Base-by-base conservation (phyloP, 306 rosid species). In the Glycine tomentella region DNA sequence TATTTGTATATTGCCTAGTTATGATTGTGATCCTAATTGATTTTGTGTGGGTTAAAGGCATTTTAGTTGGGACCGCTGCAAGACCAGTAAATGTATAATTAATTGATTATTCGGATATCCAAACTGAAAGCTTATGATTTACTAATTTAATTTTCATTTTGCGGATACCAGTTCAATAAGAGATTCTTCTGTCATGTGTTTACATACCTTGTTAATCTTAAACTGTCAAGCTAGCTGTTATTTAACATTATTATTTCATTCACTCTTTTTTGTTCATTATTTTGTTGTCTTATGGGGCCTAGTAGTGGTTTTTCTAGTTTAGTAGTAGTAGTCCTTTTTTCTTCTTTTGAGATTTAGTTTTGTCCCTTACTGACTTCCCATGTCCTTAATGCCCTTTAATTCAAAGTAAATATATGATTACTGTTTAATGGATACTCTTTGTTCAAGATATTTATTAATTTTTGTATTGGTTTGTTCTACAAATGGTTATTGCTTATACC, bases 401-500 rank as follows among this genome's bases (percentile, higher is more conserved):
- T 36, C 38, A 36, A 36, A 36, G 38, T 67, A 74, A 65, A 75
- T 48, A 66, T 36, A 50, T 20, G 33, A 83, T 62, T 42, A 38
- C 53, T 12, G 57, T 75, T 71, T 53, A 63, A 79, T 67, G 62
- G 79, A 15, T 67, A 55, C 11, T 15, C 63, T 63, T 70, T 82
- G 80, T 68, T 58, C 80, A 74, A 57, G 62, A 64, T 73, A 63
- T 44, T 62, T 68, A 15, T 61, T 1, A 52, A 51, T 9, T 50
- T 52, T 55, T 67, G 25, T 44, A 14, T 49, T 45, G 50, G 8
- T 38, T 78, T 74, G 46, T 74, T 48, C 20, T 68, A 25, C 4
- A 25, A 52, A 33, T 58, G 15, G 25, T 48, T 75, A 72, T 78
- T 71, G 67, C 74, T 87, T 84, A 81, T 75, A 6, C 58, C 69